Evolutionary conservation across 2,329 filamentous ascomycete genomes (phyloP).

Genomic region (Paecilomyces sp.): DNA sequence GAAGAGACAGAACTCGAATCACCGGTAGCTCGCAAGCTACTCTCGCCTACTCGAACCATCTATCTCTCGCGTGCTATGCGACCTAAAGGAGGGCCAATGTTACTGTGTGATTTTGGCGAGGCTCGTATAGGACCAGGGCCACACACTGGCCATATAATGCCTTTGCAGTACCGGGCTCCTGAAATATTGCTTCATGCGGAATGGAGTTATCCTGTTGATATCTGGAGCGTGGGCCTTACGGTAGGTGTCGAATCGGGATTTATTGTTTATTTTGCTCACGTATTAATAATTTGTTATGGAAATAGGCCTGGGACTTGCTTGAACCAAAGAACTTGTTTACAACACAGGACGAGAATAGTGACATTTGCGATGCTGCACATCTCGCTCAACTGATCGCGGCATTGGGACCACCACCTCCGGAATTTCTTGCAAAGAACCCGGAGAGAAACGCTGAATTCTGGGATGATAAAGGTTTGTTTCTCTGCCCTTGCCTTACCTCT

Average conservation of each 20-base stretch:
- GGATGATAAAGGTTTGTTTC: too few species aligned
- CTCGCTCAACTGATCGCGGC: too few species aligned
- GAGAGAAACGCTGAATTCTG: too few species aligned
- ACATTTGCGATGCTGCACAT: too few species aligned
- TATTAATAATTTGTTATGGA: background rate
- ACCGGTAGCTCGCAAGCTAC: background rate
- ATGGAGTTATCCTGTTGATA: background rate
- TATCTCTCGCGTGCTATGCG: background rate
- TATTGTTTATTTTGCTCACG: too few species aligned
- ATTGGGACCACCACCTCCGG: too few species aligned
- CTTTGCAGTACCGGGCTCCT: background rate
- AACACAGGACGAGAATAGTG: too few species aligned
- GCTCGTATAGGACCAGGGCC: background rate
- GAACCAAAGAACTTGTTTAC: background rate
- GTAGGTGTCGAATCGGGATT: background rate
- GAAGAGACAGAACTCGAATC: background rate
- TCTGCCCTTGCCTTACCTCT: too few species aligned
- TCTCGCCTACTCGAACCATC: background rate
- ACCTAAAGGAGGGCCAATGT: background rate
- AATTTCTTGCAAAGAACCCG: too few species aligned
- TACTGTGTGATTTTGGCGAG: background rate
- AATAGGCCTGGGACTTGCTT: background rate
- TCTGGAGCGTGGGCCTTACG: background rate
- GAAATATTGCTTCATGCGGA: background rate
- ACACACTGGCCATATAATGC: background rate